These are phyloP conservation scores for Pseudogymnoascus sp. DNA, from an alignment of 2,329 filamentous ascomycete species.

Conservation along the genomic window DNA sequence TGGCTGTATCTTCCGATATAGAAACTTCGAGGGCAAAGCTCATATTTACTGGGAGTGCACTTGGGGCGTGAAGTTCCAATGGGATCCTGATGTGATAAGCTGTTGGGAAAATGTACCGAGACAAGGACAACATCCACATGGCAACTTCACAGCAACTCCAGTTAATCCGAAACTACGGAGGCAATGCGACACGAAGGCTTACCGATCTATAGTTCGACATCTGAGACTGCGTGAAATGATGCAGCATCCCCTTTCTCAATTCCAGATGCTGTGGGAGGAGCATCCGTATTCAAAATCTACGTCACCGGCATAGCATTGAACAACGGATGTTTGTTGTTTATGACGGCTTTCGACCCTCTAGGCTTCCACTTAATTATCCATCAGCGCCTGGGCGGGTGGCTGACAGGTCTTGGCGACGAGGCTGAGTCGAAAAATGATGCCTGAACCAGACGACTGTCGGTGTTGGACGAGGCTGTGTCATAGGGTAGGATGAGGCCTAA, in stretches of 20 bases:
- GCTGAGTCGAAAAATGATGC: not conserved
- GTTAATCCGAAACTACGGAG: not conserved
- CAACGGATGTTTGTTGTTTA: not conserved
- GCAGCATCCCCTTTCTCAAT: not conserved
- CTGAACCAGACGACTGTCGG: not conserved
- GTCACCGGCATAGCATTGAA: not conserved
- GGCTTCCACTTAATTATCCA: not conserved
- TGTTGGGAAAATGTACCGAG: not conserved
- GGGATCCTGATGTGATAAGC: not conserved
- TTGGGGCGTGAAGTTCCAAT: not conserved
- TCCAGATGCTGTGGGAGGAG: not conserved
- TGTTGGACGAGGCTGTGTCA: not conserved
- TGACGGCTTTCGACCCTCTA: not conserved
- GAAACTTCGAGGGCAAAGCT: not conserved
- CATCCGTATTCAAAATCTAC: no score
- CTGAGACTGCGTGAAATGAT: not conserved
- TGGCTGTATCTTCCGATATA: constrained; percentile 15
- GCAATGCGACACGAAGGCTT: not conserved
- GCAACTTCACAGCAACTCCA: not conserved
- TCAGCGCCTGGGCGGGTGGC: not conserved
- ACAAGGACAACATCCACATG: not conserved
- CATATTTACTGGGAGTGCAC: not conserved
- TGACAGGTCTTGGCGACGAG: not conserved
- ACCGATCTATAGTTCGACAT: not conserved
- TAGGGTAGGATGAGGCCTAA: not conserved